A percentile compares a stretch with the other conserved stretches of the same genome.
Conservation (phyloP, 371 early-diverging fungal species). For the Phascolomyces articulosus region DNA sequence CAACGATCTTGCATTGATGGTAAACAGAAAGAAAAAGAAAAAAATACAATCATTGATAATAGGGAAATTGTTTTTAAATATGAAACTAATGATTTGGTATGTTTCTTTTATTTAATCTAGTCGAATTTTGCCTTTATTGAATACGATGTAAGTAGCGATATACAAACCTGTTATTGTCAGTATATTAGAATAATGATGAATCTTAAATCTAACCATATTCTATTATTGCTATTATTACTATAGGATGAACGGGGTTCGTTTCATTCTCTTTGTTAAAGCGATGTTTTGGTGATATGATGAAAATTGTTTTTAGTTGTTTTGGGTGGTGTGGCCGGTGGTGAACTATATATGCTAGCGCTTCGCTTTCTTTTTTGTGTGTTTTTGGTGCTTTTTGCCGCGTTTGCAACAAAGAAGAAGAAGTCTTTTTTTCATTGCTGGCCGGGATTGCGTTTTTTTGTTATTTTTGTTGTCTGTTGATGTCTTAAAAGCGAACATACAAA, state of each 20-base stretch:
- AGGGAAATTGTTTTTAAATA: background rate
- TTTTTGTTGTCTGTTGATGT: background rate
- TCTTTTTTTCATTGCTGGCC: background rate
- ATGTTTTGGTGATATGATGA: background rate
- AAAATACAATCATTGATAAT: background rate
- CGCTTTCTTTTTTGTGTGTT: background rate
- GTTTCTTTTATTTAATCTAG: background rate
- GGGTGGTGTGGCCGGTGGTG: background rate
- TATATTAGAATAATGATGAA: too few relatives aligned
- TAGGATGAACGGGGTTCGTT: slow-evolving; percentile 17
- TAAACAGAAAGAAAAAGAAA: background rate
- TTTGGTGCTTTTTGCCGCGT: slow-evolving; percentile 1
- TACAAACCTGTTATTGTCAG: background rate
- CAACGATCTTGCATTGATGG: slow-evolving; percentile 15
- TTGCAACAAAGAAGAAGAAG: background rate
- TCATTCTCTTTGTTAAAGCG: slow-evolving; percentile 7
- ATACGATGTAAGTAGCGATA: slow-evolving; percentile 15
- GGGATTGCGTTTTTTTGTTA: too few relatives aligned
- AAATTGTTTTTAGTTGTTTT: background rate
- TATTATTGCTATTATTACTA: too few relatives aligned
- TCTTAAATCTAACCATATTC: too few relatives aligned
- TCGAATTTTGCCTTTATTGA: slow-evolving; percentile 19
- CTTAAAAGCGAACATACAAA: background rate
- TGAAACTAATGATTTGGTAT: background rate
- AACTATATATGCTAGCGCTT: background rate